phyloP scores from a whole-genome alignment of 768 basidiomycete genomes.

The Boletus rubescentipes region DNA sequence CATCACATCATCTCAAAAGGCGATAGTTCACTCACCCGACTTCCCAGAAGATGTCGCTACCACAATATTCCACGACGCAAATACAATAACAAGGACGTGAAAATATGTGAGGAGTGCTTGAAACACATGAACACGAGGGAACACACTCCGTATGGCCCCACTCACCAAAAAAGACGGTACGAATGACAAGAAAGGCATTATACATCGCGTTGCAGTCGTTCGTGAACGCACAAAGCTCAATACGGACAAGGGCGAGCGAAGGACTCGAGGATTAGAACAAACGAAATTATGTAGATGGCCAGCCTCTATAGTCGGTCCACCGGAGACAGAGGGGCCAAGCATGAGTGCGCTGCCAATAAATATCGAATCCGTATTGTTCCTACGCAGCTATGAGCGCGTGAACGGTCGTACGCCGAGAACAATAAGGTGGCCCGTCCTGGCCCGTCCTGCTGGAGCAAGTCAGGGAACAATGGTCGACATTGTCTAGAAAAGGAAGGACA shows the following conservation, averaged over 20 bases:
- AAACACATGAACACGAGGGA: slow-evolving; percentile 1
- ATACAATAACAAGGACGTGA: slow-evolving; percentile 51
- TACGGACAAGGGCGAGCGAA: neutral
- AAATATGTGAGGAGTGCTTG: slow-evolving; percentile 46
- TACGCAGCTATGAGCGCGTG: neutral
- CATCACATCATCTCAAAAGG: neutral
- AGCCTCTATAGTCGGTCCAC: slow-evolving; percentile 20
- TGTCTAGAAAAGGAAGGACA: slow-evolving; percentile 29
- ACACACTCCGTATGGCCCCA: neutral
- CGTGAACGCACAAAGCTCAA: slow-evolving; percentile 13
- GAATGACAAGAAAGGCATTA: slow-evolving; percentile 55
- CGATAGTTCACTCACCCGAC: slow-evolving; percentile 35
- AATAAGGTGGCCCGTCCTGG: slow-evolving; percentile 16
- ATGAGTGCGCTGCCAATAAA: slow-evolving; percentile 8
- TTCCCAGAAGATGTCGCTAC: slow-evolving; percentile 35
- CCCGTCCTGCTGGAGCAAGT: neutral
- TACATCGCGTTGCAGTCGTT: slow-evolving; percentile 32
- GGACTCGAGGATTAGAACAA: neutral
- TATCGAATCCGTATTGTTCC: slow-evolving; percentile 9
- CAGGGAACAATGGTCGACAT: slow-evolving; percentile 21
- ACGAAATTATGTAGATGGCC: slow-evolving; percentile 11
- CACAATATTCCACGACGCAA: slow-evolving; percentile 58
- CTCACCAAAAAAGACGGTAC: slow-evolving; percentile 60
- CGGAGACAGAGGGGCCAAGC: slow-evolving; percentile 17
- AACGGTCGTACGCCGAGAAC: slow-evolving; percentile 7